phyloP scores from a whole-genome alignment of 306 rosid species.

The Lathyrus oleraceus region DNA sequence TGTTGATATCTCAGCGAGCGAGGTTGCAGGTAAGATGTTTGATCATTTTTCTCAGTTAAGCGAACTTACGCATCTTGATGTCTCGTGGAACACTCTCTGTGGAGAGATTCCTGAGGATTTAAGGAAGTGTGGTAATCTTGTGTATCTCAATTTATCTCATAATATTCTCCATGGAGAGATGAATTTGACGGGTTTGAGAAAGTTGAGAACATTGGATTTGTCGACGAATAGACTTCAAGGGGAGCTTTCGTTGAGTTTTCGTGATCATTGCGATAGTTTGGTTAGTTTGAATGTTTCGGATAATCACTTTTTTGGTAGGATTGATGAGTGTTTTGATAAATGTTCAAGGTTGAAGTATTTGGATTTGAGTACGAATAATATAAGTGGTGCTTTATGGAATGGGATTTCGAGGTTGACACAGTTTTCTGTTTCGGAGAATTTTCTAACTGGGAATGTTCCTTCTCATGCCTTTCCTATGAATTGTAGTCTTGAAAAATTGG shows the following conservation, averaged over 20 bases:
- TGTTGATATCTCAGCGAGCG: conserved; percentile 45
- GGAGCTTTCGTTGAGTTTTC: conserved; percentile 54
- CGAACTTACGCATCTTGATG: conserved; percentile 65
- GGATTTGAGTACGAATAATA: conserved; percentile 71
- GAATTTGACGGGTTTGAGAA: conserved; percentile 56
- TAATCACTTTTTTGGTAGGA: conserved; percentile 61
- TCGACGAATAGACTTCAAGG: conserved; percentile 62
- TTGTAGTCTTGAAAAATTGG: conserved; percentile 59
- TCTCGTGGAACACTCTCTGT: conserved; percentile 64
- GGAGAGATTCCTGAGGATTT: conserved; percentile 61
- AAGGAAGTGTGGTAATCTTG: conserved; percentile 55
- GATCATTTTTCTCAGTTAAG: conserved; percentile 61
- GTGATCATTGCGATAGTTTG: conserved; percentile 58
- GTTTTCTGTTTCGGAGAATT: conserved; percentile 70
- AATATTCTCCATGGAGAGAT: conserved; percentile 58
- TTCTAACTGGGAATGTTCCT: conserved; percentile 49
- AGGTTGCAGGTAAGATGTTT: conserved; percentile 57
- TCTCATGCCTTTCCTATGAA: conserved; percentile 44
- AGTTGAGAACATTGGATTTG: conserved; percentile 60
- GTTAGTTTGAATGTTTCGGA: conserved; percentile 61
- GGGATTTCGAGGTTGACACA: conserved; percentile 56
- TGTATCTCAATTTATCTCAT: conserved; percentile 66
- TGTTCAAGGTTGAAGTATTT: conserved; percentile 61
- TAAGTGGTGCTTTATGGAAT: conserved; percentile 60
- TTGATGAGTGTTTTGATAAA: conserved; percentile 53